Base-by-base conservation (phyloP, 2,329 filamentous ascomycete genomes). In the Cladobotryum mycophilum region DNA sequence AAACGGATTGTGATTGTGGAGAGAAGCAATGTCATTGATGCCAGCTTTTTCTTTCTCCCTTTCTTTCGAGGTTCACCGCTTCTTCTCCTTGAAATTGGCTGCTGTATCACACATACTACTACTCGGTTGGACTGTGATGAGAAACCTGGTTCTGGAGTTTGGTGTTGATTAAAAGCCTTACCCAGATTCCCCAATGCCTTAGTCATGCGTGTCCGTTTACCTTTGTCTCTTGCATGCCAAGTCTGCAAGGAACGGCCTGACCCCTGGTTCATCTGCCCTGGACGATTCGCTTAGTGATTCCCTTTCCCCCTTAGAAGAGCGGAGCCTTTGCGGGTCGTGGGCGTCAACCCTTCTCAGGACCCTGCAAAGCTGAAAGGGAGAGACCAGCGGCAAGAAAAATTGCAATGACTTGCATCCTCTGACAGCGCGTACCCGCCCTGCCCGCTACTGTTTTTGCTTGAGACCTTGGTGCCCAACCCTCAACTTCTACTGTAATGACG, bases 181-280 rank as follows among this genome's bases (percentile, higher is more conserved):
- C 36, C 36, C 36, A 38, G 30, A 14, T 38, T n/a, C 36, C 13
- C 13, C n/a, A n/a, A 38, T 13, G 25, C 25, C 9, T 30, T 30
- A 30, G 25, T 38, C 36, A 38, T 38, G 36, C 17, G 12, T 2
- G 17, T 25, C 43, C 36, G 37, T 35, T 34, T 18, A 41, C 42
- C 35, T 35, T 45, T 45, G 37, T 50, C 33, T 42, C 40, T 20
- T 20, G 49, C 17, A 45, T 40, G 45, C 38, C 15, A n/a, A 17
- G 18, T 38, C 45, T 51, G 49, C 49, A 51, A 48, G 49, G 45
- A 36, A 47, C 45, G 22, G 9, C 36, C 41, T 34, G 36, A 51
- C 22, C 49, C 45, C 41, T 51, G 40, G 38, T 47, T 37, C 35
- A 22, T 30, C 25, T 30, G 25, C 9, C 25, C 25, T 30, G 25